phyloP scores from a whole-genome alignment of 192 early-diverging fungal genomes.

The Rhizoclosmatium sp. region DNA sequence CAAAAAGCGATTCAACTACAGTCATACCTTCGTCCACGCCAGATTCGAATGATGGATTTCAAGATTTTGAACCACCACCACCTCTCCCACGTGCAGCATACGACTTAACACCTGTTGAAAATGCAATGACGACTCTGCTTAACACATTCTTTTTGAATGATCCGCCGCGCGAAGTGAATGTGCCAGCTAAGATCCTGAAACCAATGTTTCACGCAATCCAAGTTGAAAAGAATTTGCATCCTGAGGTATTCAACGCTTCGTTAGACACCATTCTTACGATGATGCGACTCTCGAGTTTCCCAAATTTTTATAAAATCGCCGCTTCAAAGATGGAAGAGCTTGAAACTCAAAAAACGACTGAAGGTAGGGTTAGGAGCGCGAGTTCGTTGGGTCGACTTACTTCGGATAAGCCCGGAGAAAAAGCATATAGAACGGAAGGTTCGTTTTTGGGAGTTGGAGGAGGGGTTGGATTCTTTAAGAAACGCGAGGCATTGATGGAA shows the following conservation, averaged over 20 bases:
- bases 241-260: slow-evolving; percentile 36
- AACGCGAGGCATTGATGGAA: background rate
- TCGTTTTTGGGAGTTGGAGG: background rate
- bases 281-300: slow-evolving; percentile 37
- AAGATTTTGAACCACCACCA: background rate
- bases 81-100: background rate
- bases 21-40: background rate
- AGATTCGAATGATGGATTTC: background rate
- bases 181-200: slow-evolving; percentile 34
- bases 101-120: background rate
- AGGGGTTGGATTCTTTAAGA: background rate
- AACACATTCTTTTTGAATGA: slow-evolving; percentile 12
- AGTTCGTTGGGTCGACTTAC: too few species aligned
- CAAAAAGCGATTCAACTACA: background rate
- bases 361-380: background rate
- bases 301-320: slow-evolving; percentile 27
- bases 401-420: background rate
- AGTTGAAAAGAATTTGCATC: slow-evolving; percentile 29
- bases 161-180: slow-evolving; percentile 29
- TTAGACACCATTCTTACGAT: slow-evolving; percentile 37
- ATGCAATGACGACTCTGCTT: background rate
- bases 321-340: background rate
- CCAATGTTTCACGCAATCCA: slow-evolving; percentile 19
- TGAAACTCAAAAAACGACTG: background rate
- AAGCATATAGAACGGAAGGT: background rate